Evolutionary conservation across 2,329 filamentous ascomycete genomes (phyloP).

Genomic region (Beauveria sp.): DNA sequence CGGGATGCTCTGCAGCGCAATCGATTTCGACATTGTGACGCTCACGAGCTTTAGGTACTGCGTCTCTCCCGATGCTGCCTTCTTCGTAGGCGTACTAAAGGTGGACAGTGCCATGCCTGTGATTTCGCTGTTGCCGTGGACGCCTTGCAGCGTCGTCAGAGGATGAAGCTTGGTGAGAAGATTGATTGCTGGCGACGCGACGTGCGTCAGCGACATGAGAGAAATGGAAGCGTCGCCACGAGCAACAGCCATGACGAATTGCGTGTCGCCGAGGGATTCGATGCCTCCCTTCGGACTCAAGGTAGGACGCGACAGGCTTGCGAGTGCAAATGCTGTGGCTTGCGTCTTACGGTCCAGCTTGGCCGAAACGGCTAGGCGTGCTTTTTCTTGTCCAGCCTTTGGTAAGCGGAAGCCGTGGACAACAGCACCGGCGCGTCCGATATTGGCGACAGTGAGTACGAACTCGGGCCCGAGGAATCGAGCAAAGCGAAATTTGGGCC

Average conservation of each 20-base stretch:
- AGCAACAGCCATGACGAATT: conserved; percentile 74
- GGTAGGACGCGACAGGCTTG: conserved; percentile 53
- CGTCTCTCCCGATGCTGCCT: conserved; percentile 8
- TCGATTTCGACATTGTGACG: conserved; percentile 70
- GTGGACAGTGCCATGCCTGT: conserved; percentile 52
- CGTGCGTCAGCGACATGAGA: conserved; percentile 70
- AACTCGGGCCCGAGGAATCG: conserved; percentile 53
- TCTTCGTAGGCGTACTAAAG: conserved; percentile 34
- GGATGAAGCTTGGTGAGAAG: conserved; percentile 45
- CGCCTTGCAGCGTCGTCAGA: conserved; percentile 44
- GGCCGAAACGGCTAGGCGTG: conserved; percentile 42
- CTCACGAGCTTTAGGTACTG: conserved; percentile 65
- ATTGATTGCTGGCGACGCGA: conserved; percentile 35
- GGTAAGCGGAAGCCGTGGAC: conserved; percentile 51
- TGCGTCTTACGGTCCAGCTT: conserved; percentile 61
- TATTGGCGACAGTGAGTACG: conserved; percentile 49
- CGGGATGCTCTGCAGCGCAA: conserved; percentile 72
- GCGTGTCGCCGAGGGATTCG: conserved; percentile 52
- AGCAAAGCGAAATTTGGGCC: conserved; percentile 49
- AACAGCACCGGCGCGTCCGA: conserved; percentile 48
- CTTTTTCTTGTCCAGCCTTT: conserved; percentile 27
- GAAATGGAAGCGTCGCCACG: conserved; percentile 73
- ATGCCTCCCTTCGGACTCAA: conserved; percentile 26
- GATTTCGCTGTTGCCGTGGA: conserved; percentile 48
- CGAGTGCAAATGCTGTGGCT: conserved; percentile 71